Percentiles rank a stretch among this genome's conserved stretches.
phyloP scores from a whole-genome alignment of 805 yeast species.

The Komagataella pastoris region DNA sequence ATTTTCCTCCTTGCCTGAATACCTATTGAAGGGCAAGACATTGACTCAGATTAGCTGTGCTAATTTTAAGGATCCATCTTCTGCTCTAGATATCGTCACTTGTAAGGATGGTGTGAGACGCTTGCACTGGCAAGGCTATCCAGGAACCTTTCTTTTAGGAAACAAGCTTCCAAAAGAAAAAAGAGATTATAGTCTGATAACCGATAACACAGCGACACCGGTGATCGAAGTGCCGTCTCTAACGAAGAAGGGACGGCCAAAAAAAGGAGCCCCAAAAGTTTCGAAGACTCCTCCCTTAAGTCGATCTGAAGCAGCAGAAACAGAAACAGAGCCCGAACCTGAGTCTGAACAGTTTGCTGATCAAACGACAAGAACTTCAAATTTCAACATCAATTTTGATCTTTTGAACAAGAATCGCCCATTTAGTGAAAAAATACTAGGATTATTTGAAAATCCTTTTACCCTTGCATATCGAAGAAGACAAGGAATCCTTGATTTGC shows the following conservation, averaged over 20 bases:
- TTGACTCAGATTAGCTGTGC: background rate
- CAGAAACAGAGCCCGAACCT: background rate
- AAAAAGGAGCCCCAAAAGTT: background rate
- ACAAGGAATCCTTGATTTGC: constrained; percentile 24
- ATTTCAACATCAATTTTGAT: constrained; percentile 3
- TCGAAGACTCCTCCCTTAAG: background rate
- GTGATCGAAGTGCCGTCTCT: background rate
- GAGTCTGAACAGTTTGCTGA: constrained; percentile 2
- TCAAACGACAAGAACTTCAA: background rate
- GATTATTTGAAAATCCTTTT: background rate
- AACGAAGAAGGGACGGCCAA: background rate
- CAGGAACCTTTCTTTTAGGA: background rate
- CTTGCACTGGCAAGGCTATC: background rate
- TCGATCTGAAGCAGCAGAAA: background rate
- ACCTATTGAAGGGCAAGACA: background rate
- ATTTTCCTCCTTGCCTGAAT: background rate
- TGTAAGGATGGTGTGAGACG: background rate
- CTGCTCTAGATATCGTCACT: background rate
- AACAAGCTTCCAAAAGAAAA: background rate
- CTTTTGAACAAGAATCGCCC: background rate
- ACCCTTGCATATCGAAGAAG: constrained; percentile 23
- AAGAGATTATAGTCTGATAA: background rate
- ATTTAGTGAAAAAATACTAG: background rate
- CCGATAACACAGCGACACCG: background rate
- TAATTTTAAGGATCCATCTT: background rate